A percentile compares a stretch with the other conserved stretches of the same genome.
Evolutionary conservation across 192 early-diverging fungal species (phyloP).

Genomic region (Backusella circina): DNA sequence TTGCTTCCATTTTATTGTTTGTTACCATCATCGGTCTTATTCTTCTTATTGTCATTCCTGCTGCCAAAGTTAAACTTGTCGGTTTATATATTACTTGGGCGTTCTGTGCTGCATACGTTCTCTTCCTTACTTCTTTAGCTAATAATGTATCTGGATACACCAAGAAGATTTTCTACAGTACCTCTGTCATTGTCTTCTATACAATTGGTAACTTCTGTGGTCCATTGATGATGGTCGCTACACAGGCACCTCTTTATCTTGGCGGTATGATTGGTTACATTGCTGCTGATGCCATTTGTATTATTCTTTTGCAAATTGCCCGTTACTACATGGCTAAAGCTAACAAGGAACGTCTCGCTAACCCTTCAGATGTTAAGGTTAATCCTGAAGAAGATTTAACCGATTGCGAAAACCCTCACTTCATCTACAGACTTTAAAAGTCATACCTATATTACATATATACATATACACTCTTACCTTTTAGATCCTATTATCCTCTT

Average conservation of each 20-base stretch:
- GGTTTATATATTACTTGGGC: constrained; percentile 27
- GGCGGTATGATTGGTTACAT: constrained; percentile 26
- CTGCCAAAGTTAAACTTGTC: constrained; percentile 9
- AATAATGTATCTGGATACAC: constrained; percentile 29
- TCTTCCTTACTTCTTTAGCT: constrained; percentile 21
- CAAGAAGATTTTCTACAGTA: constrained; percentile 27
- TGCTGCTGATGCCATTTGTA: constrained; percentile 6
- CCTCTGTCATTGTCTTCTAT: constrained; percentile 9
- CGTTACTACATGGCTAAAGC: constrained; percentile 13
- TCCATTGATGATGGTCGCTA: constrained; percentile 15
- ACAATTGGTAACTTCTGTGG: constrained; percentile 29
- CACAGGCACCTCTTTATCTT: constrained; percentile 23
- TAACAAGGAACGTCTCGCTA: not conserved
- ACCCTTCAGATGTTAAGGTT: not conserved
- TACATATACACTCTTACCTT: not conserved
- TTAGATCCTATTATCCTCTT: not conserved
- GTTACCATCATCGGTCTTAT: constrained; percentile 24
- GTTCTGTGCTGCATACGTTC: constrained; percentile 11
- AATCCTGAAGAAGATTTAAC: constrained; percentile 19
- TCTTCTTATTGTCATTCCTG: constrained; percentile 17
- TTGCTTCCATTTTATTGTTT: not conserved
- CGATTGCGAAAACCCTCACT: constrained; percentile 17
- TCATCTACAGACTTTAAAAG: constrained; percentile 20
- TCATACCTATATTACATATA: not conserved
- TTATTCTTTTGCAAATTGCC: not conserved